Conservation (phyloP, 2,329 filamentous ascomycete species). For the Phyllosticta ampelicida region DNA sequence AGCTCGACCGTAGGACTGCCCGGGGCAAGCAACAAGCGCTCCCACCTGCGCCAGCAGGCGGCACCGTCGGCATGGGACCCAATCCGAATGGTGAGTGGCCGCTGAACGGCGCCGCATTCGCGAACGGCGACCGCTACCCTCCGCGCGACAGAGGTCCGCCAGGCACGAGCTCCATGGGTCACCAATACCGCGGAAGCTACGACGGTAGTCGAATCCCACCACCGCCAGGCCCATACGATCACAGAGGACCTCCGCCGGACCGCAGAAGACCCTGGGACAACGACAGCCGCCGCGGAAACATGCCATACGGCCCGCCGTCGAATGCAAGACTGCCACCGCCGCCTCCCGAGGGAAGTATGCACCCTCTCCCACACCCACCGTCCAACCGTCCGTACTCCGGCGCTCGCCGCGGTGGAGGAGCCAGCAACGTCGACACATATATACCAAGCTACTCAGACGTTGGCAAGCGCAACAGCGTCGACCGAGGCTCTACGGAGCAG, state of each 20-base stretch:
- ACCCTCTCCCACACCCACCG: constrained; percentile 25
- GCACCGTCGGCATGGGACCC: constrained; percentile 67
- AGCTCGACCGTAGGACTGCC: constrained; percentile 86
- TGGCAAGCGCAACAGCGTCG: constrained; percentile 10
- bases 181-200: background rate
- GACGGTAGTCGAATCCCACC: background rate
- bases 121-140: constrained; percentile 23
- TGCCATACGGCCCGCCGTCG: constrained; percentile 10
- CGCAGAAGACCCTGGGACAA: constrained; percentile 20
- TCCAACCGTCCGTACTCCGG: constrained; percentile 15
- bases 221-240: constrained; percentile 23
- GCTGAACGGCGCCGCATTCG: constrained; percentile 21
- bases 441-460: constrained; percentile 31
- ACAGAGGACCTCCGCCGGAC: constrained; percentile 21
- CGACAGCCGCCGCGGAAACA: constrained; percentile 10
- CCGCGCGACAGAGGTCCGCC: constrained; percentile 31
- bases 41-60: constrained; percentile 84
- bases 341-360: constrained; percentile 26
- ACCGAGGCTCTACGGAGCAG: constrained; percentile 24
- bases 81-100: constrained; percentile 44
- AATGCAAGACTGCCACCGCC: constrained; percentile 20
- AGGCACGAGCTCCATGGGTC: constrained; percentile 21
- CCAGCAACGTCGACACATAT: constrained; percentile 30
- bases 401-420: constrained; percentile 12
- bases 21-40: constrained; percentile 74